phyloP scores from a whole-genome alignment of 306 rosid species.

The Cyclanthera cordifolia region DNA sequence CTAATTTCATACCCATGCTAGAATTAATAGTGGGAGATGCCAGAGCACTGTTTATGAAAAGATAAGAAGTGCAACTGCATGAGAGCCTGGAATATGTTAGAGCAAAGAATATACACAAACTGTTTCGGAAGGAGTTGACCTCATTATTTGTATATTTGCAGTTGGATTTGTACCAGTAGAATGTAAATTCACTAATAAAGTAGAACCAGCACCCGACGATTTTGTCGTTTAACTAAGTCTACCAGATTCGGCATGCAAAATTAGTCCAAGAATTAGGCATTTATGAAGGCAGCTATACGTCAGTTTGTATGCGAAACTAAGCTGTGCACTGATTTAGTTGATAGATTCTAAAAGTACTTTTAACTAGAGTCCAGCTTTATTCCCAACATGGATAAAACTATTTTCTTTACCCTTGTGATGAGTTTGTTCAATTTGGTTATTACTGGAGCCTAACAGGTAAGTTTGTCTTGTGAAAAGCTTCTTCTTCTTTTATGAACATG shows the following conservation, averaged over 20 bases:
- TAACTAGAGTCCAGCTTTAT: neutral
- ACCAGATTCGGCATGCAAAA: neutral
- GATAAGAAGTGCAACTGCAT: neutral
- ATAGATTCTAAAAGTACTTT: neutral
- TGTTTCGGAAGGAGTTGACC: no score
- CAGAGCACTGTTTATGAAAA: neutral
- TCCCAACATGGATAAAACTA: neutral
- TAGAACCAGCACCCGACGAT: neutral
- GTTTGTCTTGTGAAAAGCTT: no score
- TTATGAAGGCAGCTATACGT: neutral
- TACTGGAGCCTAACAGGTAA: neutral
- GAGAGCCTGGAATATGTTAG: neutral
- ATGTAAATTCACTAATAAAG: neutral
- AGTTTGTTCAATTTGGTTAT: neutral
- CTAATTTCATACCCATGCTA: neutral
- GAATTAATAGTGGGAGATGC: constrained; percentile 2
- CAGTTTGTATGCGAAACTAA: neutral
- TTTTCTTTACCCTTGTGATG: neutral
- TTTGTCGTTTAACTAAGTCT: neutral
- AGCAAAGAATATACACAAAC: neutral
- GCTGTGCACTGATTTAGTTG: neutral
- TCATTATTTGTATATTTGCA: neutral
- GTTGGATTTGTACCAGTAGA: neutral
- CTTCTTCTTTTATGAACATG: neutral
- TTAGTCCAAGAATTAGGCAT: neutral